Evolutionary conservation across 352 stramenopile genomes (phyloP).

Genomic region (Pythium insidiosum): DNA sequence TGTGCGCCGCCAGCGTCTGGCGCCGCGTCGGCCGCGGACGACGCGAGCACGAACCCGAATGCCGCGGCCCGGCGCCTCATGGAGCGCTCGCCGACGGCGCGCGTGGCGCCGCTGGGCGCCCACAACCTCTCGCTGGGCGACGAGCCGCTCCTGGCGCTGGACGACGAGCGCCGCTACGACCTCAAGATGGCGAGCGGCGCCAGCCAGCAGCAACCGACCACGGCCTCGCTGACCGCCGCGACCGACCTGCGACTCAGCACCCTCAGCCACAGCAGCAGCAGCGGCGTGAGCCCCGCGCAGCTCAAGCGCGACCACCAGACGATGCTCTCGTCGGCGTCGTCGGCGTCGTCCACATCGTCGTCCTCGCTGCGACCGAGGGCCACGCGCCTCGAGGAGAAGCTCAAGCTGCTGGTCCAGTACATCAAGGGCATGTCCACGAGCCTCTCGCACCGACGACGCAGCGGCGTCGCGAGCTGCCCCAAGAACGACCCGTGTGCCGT

Average conservation of each 20-base stretch:
- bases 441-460: constrained; percentile 4
- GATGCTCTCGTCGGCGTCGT: background rate
- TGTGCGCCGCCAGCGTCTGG: too few species aligned
- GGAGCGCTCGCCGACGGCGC: too few species aligned
- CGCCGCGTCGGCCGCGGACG: too few species aligned
- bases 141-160: too few species aligned
- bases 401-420: constrained; percentile 15
- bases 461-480: background rate
- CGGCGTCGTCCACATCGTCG: background rate
- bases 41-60: too few species aligned
- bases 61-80: too few species aligned
- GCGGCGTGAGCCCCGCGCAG: constrained; percentile 8
- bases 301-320: constrained; percentile 16
- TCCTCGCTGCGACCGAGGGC: background rate
- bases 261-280: constrained; percentile 12
- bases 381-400: constrained; percentile 14
- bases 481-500: too few species aligned
- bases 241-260: constrained; percentile 10
- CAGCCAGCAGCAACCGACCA: too few species aligned
- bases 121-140: too few species aligned
- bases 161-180: too few species aligned
- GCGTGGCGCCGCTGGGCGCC: too few species aligned
- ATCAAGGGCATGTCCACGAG: constrained; percentile 15
- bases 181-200: too few species aligned
- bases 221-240: background rate